phyloP scores from a whole-genome alignment of 306 rosid species.

The Gillenia trifoliata region DNA sequence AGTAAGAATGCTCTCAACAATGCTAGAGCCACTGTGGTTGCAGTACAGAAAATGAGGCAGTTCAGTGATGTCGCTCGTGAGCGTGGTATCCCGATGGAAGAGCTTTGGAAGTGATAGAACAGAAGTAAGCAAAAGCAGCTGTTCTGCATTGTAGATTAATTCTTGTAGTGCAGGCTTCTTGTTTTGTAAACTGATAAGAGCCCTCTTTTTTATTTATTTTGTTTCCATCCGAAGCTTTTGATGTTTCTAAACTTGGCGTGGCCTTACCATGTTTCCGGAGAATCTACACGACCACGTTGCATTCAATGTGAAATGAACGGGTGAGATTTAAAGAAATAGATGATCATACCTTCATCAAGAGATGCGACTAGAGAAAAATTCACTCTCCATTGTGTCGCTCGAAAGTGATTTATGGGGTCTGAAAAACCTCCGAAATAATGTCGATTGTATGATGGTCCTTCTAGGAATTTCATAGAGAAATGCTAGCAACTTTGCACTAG shows the following conservation, averaged over 20 bases:
- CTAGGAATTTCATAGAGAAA: too few relatives aligned
- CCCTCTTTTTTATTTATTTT: neutral
- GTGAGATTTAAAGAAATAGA: neutral
- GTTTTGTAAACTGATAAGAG: conserved; percentile 1
- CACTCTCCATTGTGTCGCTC: too few relatives aligned
- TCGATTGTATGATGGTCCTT: too few relatives aligned
- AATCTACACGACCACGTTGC: neutral
- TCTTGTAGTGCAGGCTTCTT: conserved; percentile 31
- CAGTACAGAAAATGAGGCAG: conserved; percentile 77
- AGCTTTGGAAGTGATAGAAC: conserved; percentile 68
- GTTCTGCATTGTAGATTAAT: conserved; percentile 25
- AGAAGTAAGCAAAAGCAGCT: conserved; percentile 14
- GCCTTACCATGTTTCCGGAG: conserved; percentile 7
- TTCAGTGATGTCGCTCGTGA: conserved; percentile 68
- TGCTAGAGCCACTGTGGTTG: conserved; percentile 83
- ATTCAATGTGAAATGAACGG: neutral
- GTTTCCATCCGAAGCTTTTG: neutral
- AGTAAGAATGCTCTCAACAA: conserved; percentile 94
- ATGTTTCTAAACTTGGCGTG: conserved; percentile 16
- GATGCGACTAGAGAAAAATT: neutral
- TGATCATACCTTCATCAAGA: neutral
- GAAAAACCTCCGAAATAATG: too few relatives aligned
- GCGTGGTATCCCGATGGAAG: conserved; percentile 96
- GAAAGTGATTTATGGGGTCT: too few relatives aligned
- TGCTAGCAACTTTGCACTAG: too few relatives aligned